phyloP scores from a whole-genome alignment of 2,329 filamentous ascomycete species.

The Daldinia sp. region DNA sequence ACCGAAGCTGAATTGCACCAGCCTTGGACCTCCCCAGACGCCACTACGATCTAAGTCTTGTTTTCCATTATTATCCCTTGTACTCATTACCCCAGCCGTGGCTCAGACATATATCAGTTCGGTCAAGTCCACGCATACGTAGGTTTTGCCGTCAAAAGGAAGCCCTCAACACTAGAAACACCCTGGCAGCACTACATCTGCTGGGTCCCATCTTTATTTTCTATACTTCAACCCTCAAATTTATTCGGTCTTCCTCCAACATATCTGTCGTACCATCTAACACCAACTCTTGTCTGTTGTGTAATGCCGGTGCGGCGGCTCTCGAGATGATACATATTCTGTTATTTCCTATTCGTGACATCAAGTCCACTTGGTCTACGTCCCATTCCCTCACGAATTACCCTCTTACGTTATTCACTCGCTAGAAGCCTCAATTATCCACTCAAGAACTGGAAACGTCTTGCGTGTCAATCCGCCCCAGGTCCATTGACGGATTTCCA shows the following conservation, averaged over 20 bases:
- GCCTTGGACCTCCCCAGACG: conserved; percentile 37
- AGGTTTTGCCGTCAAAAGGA: conserved; percentile 19
- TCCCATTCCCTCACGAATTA: conserved; percentile 18
- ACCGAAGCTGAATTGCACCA: conserved; percentile 28
- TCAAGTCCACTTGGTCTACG: conserved; percentile 17
- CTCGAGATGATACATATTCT: conserved; percentile 38
- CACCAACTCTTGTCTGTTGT: conserved; percentile 33
- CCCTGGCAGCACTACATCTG: conserved; percentile 23
- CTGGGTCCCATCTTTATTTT: conserved; percentile 20
- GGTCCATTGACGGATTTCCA: background rate
- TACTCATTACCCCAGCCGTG: conserved; percentile 27
- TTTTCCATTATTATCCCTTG: conserved; percentile 26
- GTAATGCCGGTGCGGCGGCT: conserved; percentile 36
- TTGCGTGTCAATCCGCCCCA: background rate
- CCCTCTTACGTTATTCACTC: conserved; percentile 8
- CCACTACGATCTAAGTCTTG: conserved; percentile 31
- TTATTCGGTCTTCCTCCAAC: conserved; percentile 21
- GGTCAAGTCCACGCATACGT: conserved; percentile 16
- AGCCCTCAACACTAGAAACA: conserved; percentile 33
- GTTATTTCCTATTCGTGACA: conserved; percentile 35
- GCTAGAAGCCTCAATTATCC: background rate
- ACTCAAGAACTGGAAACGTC: background rate
- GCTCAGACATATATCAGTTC: conserved; percentile 38
- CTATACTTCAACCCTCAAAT: conserved; percentile 22
- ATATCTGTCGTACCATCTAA: conserved; percentile 34